A percentile compares a stretch with the other conserved stretches of the same genome.
Conservation (phyloP, 2,329 filamentous ascomycete species). For the Simplicillium aogashimaense region DNA sequence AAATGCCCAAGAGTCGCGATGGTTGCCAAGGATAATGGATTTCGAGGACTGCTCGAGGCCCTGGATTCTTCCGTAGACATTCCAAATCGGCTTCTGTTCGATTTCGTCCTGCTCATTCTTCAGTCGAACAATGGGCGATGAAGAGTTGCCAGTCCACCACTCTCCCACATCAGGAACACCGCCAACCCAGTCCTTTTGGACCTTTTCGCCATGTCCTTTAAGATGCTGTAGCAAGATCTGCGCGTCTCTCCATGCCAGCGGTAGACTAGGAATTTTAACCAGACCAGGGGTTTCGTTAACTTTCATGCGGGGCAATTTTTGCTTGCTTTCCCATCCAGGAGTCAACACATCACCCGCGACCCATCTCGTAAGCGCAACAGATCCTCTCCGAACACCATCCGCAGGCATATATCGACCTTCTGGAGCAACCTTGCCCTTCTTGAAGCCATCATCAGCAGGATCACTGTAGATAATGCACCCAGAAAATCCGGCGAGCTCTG, state of each 20-base stretch:
- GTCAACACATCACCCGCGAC: conserved; percentile 87
- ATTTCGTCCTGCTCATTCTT: conserved; percentile 82
- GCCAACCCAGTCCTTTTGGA: conserved; percentile 64
- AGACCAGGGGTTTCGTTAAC: conserved; percentile 64
- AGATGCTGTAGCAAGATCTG: conserved; percentile 67
- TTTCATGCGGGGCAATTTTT: conserved; percentile 54
- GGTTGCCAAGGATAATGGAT: conserved; percentile 82
- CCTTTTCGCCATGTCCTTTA: conserved; percentile 60
- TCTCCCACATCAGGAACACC: conserved; percentile 64
- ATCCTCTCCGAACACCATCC: conserved; percentile 73
- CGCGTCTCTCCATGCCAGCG: conserved; percentile 83
- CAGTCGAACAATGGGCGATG: conserved; percentile 69
- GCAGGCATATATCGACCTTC: conserved; percentile 70
- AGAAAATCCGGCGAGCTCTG: conserved; percentile 73
- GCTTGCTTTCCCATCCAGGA: conserved; percentile 70
- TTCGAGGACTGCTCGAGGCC: conserved; percentile 80
- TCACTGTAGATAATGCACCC: conserved; percentile 93
- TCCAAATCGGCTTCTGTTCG: conserved; percentile 78
- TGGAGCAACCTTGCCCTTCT: conserved; percentile 62
- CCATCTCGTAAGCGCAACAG: conserved; percentile 72
- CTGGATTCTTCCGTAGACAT: conserved; percentile 73
- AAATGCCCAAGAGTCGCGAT: conserved; percentile 87
- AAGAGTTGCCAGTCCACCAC: conserved; percentile 76
- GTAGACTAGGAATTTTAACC: conserved; percentile 78
- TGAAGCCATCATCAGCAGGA: conserved; percentile 73